phyloP scores from a whole-genome alignment of 495 filamentous ascomycete genomes.

The Daldinia vernicosa region DNA sequence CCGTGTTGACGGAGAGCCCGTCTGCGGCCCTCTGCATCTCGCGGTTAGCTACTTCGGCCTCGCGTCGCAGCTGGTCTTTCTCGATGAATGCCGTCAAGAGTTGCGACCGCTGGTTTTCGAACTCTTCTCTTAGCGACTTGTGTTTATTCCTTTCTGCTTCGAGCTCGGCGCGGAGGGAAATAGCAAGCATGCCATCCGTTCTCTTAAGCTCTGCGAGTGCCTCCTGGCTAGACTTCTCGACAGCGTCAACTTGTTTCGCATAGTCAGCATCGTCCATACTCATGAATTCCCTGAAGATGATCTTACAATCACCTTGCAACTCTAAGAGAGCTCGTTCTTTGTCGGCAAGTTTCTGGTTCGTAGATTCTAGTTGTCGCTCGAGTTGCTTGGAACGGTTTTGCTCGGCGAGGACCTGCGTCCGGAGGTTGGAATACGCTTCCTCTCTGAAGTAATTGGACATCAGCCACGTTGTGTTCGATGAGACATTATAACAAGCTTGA shows the following conservation, averaged over 20 bases:
- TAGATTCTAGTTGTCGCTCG: constrained; percentile 46
- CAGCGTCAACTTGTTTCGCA: constrained; percentile 52
- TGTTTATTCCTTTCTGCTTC: constrained; percentile 56
- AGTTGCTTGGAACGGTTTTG: constrained; percentile 54
- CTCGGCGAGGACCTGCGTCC: constrained; percentile 48
- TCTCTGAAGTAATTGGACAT: constrained; percentile 50
- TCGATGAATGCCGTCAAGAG: constrained; percentile 60
- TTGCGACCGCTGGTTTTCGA: constrained; percentile 61
- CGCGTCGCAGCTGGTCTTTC: constrained; percentile 63
- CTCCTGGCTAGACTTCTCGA: constrained; percentile 57
- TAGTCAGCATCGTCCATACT: constrained; percentile 32
- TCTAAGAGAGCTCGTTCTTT: constrained; percentile 58
- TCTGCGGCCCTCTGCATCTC: constrained; percentile 47
- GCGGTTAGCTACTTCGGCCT: constrained; percentile 57
- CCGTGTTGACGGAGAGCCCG: constrained; percentile 45
- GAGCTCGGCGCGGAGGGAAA: constrained; percentile 62
- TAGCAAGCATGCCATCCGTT: constrained; percentile 61
- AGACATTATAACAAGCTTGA: constrained; percentile 46
- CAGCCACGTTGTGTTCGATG: constrained; percentile 42
- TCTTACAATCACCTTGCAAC: constrained; percentile 47
- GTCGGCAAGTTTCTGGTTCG: constrained; percentile 50
- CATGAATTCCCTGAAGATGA: constrained; percentile 37
- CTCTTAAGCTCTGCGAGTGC: constrained; percentile 62
- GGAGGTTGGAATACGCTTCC: constrained; percentile 48
- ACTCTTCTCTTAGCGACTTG: constrained; percentile 52